These are phyloP conservation scores for Microbotryum saponariae DNA, from an alignment of 1,284 basidiomycete species.

Conservation along the genomic window DNA sequence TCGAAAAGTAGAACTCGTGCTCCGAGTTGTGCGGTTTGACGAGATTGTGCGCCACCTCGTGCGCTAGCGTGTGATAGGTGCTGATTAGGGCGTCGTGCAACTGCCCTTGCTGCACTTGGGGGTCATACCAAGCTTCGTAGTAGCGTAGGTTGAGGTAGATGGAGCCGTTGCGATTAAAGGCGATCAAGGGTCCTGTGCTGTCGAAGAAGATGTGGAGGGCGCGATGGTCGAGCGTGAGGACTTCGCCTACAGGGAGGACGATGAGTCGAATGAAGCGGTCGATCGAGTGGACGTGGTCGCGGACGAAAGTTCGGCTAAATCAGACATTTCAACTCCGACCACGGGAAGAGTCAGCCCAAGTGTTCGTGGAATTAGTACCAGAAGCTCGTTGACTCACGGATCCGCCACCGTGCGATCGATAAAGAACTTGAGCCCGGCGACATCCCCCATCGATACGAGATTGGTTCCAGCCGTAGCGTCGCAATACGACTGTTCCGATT, in stretches of 20 bases:
- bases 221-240: slow-evolving; percentile 46
- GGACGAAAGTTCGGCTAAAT: slow-evolving; percentile 35
- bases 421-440: slow-evolving; percentile 42
- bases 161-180: slow-evolving; percentile 84
- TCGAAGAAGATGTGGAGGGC: slow-evolving; percentile 86
- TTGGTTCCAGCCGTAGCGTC: slow-evolving; percentile 39
- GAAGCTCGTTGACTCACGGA: slow-evolving; percentile 14
- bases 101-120: slow-evolving; percentile 54
- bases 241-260: slow-evolving; percentile 36
- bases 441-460: slow-evolving; percentile 40
- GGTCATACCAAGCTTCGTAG: slow-evolving; percentile 54
- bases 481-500: slow-evolving; percentile 42
- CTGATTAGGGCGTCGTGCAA: slow-evolving; percentile 67
- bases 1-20: slow-evolving; percentile 90
- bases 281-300: slow-evolving; percentile 37
- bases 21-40: slow-evolving; percentile 44
- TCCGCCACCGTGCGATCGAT: slow-evolving; percentile 34
- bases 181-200: slow-evolving; percentile 62
- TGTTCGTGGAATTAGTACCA: not conserved
- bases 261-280: slow-evolving; percentile 38
- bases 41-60: slow-evolving; percentile 48
- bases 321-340: not conserved
- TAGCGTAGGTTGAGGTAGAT: slow-evolving; percentile 71
- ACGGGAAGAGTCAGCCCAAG: not conserved
- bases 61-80: slow-evolving; percentile 82